A percentile compares a stretch with the other conserved stretches of the same genome.
These are phyloP conservation scores for Naumovozyma dairenensis DNA, from an alignment of 805 yeast species.

Conservation along the genomic window DNA sequence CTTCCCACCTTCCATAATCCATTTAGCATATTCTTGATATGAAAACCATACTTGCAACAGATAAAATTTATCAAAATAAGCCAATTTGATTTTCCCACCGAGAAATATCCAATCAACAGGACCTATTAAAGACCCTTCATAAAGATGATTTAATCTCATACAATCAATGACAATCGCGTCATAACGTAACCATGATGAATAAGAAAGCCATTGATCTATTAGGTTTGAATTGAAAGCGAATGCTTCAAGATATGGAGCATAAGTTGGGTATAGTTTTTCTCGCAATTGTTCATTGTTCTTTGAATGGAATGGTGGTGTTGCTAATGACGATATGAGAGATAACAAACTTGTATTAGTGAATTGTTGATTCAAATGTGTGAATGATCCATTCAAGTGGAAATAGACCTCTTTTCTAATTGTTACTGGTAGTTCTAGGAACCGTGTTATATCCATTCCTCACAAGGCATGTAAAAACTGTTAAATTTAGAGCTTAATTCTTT, in stretches of 20 bases:
- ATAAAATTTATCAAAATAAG: conserved; percentile 15
- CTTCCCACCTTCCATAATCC: conserved; percentile 12
- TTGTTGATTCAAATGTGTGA: conserved; percentile 4
- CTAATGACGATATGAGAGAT: no score
- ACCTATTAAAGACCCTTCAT: conserved; percentile 16
- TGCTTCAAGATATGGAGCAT: conserved; percentile 14
- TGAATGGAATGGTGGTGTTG: no score
- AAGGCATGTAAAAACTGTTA: no score
- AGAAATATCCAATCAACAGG: conserved; percentile 19
- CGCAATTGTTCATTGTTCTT: conserved; percentile 5
- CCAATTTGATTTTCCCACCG: conserved; percentile 13
- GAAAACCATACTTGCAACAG: conserved; percentile 25
- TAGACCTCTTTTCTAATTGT: conserved; percentile 20
- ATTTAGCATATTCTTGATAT: conserved; percentile 15
- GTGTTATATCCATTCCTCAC: conserved; percentile 4
- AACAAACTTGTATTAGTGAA: no score
- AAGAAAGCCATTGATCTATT: conserved; percentile 18
- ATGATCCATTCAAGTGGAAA: conserved; percentile 14
- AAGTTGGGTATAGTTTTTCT: conserved; percentile 8
- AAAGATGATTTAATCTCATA: conserved; percentile 18
- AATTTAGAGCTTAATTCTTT: no score
- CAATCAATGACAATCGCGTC: conserved; percentile 25
- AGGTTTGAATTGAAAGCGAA: conserved; percentile 20
- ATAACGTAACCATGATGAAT: conserved; percentile 20
- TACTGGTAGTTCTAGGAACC: conserved; percentile 19